phyloP scores from a whole-genome alignment of 208 protist genomes.

The Balamuthia mandrillaris region DNA sequence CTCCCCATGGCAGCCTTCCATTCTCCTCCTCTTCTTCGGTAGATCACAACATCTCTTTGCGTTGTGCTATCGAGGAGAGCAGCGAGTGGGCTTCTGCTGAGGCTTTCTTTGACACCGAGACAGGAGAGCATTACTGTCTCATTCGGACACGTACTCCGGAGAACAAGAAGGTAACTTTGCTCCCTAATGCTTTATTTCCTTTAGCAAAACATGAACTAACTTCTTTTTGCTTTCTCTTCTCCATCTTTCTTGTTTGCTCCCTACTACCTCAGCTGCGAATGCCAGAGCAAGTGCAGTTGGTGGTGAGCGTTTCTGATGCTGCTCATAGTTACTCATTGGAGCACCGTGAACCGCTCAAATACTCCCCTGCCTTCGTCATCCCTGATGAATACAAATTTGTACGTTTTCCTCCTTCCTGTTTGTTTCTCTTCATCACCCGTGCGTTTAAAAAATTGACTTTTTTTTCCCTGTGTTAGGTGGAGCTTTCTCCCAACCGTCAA shows the following conservation, averaged over 20 bases:
- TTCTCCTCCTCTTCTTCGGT: background rate
- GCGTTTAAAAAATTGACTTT: too few species aligned
- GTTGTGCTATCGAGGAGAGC: background rate
- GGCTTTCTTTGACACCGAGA: background rate
- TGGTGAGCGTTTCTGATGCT: conserved; percentile 3
- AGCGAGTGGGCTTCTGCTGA: conserved; percentile 8
- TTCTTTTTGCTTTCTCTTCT: background rate
- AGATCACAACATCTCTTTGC: conserved; percentile 32
- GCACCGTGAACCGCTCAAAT: background rate
- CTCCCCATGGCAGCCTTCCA: background rate
- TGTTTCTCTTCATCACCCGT: too few species aligned
- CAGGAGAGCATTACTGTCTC: background rate
- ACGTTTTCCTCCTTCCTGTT: too few species aligned
- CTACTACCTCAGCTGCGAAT: background rate
- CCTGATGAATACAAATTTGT: too few species aligned
- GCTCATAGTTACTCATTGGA: background rate
- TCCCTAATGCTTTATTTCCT: background rate
- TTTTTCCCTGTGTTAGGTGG: too few species aligned
- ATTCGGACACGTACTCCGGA: conserved; percentile 2
- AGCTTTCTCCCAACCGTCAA: too few species aligned
- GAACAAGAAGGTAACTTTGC: background rate
- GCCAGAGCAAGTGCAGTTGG: background rate
- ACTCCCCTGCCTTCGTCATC: conserved; percentile 22
- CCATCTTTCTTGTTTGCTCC: background rate
- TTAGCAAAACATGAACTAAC: too few species aligned